Conservation (phyloP, 2,329 filamentous ascomycete genomes). For the Coniochaeta ligniaria region DNA sequence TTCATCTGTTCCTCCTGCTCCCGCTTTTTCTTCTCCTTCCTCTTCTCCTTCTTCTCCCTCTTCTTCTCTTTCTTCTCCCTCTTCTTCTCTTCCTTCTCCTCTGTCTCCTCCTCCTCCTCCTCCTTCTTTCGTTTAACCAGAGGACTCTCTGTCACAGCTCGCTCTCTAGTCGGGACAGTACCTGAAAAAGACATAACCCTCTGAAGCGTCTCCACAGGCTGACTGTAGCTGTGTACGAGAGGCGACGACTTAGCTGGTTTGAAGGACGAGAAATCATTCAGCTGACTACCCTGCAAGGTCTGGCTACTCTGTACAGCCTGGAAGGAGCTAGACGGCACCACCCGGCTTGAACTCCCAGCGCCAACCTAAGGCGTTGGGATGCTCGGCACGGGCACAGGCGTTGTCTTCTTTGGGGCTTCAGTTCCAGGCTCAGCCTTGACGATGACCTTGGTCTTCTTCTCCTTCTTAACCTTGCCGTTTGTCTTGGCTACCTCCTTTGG, state of each 20-base stretch:
- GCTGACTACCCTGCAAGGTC: neutral
- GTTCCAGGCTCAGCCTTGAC: neutral
- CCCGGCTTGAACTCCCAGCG: neutral
- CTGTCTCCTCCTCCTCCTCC: too few species aligned
- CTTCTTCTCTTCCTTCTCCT: too few species aligned
- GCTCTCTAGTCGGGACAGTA: neutral
- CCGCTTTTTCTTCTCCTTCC: neutral
- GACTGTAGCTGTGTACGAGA: neutral
- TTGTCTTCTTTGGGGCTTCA: neutral
- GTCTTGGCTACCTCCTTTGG: neutral
- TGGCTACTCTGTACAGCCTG: neutral
- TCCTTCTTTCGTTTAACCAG: neutral
- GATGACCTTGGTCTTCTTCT: neutral
- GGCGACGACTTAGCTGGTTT: neutral
- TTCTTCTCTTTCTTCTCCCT: neutral
- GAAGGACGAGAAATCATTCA: neutral
- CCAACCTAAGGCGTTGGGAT: neutral
- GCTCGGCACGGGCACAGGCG: neutral
- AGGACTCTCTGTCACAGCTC: neutral
- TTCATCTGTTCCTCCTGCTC: neutral
- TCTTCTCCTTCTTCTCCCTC: neutral
- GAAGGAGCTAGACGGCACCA: neutral
- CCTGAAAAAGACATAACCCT: neutral
- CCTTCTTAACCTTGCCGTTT: neutral
- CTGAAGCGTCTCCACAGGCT: neutral